Percentiles rank a stretch among this genome's conserved stretches.
Conservation (phyloP, 2,329 filamentous ascomycete species). For the Stachybotrys echinatus region DNA sequence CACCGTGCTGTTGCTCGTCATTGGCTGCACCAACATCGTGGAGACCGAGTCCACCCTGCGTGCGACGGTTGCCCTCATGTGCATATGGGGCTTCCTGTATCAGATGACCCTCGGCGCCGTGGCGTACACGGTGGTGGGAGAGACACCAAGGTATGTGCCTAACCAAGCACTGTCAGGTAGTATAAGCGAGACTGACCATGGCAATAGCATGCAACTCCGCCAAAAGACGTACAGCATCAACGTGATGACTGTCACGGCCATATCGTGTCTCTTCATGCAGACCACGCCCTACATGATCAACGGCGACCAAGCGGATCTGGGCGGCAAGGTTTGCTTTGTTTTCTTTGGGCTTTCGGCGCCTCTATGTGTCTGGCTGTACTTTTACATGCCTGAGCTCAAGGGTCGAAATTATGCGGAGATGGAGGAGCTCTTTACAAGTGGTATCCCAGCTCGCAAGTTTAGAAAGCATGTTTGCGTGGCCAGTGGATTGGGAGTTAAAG, state of each 20-base stretch:
- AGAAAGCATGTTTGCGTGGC: too few species aligned
- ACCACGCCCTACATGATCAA: slow-evolving; percentile 23
- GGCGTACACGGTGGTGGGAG: slow-evolving; percentile 22
- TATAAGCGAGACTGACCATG: background rate
- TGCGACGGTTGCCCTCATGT: slow-evolving; percentile 21
- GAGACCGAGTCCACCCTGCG: slow-evolving; percentile 11
- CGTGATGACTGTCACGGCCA: slow-evolving; percentile 21
- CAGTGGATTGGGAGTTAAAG: too few species aligned
- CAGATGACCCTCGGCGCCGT: slow-evolving; percentile 21
- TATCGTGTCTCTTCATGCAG: slow-evolving; percentile 21
- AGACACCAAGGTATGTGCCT: slow-evolving; percentile 19
- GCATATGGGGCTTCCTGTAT: slow-evolving; percentile 20
- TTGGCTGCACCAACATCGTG: slow-evolving; percentile 24
- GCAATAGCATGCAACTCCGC: slow-evolving; percentile 15
- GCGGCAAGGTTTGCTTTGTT: slow-evolving; percentile 25
- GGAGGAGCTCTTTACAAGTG: too few species aligned
- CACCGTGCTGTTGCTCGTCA: slow-evolving; percentile 19
- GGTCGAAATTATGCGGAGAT: too few species aligned
- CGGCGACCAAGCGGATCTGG: slow-evolving; percentile 21
- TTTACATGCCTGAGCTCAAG: slow-evolving; percentile 29
- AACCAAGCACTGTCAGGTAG: too few species aligned
- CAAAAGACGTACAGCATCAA: slow-evolving; percentile 28
- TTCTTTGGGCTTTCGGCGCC: slow-evolving; percentile 22
- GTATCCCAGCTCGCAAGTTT: too few species aligned
- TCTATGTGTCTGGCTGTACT: slow-evolving; percentile 24